Base-by-base conservation (phyloP, 257 asterid species). In the Lithospermum erythrorhizon region DNA sequence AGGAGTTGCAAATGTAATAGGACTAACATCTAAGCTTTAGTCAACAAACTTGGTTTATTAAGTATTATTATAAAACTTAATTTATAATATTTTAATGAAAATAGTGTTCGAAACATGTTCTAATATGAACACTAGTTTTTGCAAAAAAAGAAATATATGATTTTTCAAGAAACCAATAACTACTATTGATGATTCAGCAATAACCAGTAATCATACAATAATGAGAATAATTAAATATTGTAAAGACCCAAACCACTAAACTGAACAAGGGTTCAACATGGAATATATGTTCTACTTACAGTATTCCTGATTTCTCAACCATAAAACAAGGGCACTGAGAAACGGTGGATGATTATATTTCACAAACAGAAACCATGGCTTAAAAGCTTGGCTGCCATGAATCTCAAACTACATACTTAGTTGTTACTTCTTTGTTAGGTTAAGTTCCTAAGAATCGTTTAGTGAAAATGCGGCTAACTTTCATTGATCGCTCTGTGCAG, bases 401-500 rank as follows among this genome's bases (percentile, higher is more conserved):
- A 11, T 41, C 49, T 41, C 49, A 41, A 41, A 14, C 49, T 41
- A 41, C 49, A 41, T 1, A 41, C 49, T 14, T 17, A 14, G 5
- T 3, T 41, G 49, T 14, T 0, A 11, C 18, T 41, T 41, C 49
- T 41, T 17, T 17, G 49, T 41, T 41, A 41, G 49, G 49, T 41
- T 41, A 41, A 41, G 49, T 41, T 41, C 49, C 49, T 41, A 41
- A 11, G 18, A 32, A 71, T 72, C 71, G 17, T 41, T 41, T 11
- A 3, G 49, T 18, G 3, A 41, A 41, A 11, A 22, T 23, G 20
- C 18, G 5, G 35, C 20, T 10, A 21, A 83, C 99, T 89, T 89
- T 95, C 16, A 82, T 62, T 61, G 71, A 55, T 72, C 76, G 58
- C 68, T 73, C 65, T 67, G 66, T 53, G 10, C 35, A 55, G 59